These are phyloP conservation scores for Agarophyton chilense DNA, from an alignment of 23 red algal species.

Conservation along the genomic window DNA sequence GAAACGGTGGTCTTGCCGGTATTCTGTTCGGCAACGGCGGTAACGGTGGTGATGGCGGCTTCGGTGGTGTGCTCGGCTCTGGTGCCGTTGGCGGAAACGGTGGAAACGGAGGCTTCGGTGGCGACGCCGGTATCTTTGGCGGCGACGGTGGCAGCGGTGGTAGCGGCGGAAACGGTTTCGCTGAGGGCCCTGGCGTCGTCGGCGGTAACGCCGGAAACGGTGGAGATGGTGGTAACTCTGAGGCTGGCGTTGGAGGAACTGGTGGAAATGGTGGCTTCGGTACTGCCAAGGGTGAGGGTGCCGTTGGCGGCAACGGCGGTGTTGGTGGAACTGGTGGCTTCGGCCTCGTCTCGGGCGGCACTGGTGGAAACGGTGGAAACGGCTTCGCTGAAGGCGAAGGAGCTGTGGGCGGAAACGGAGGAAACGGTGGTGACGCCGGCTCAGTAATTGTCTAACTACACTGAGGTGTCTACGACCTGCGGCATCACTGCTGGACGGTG, in stretches of 20 bases:
- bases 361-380: conserved; percentile 13
- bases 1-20: conserved; percentile 10
- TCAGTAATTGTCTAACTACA: not conserved
- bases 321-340: not conserved
- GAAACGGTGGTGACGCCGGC: conserved; percentile 29
- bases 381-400: not conserved
- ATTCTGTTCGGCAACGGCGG: conserved; percentile 18
- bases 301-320: conserved; percentile 24
- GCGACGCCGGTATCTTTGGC: conserved; percentile 5
- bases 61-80: conserved; percentile 15
- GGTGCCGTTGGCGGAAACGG: conserved; percentile 24
- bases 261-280: conserved; percentile 28
- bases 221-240: conserved; percentile 17
- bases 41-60: conserved; percentile 8
- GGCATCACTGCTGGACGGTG: conserved; percentile 23
- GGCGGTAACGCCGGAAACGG: conserved; percentile 28
- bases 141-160: conserved; percentile 25
- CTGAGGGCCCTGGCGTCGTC: not conserved
- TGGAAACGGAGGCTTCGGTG: conserved; percentile 17
- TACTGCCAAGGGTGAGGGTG: not conserved
- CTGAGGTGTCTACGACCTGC: not conserved
- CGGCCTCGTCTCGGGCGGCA: not conserved
- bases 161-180: conserved; percentile 13
- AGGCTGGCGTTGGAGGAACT: not conserved
- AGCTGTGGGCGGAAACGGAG: conserved; percentile 24